Conservation (phyloP, 2,329 filamentous ascomycete genomes). For the Fusarium sp. region DNA sequence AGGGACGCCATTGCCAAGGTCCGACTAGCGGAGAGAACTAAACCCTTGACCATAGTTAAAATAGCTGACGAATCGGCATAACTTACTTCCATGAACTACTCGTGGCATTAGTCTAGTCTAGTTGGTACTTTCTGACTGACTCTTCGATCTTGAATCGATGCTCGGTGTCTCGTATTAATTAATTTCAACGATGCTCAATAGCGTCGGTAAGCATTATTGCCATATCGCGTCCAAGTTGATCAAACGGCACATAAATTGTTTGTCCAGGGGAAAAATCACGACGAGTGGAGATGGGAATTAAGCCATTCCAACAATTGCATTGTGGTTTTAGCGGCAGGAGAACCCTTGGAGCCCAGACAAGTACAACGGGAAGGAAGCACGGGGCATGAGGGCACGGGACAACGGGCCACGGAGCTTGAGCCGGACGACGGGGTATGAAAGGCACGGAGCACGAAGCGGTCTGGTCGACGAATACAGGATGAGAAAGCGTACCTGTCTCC, state of each 20-base stretch:
- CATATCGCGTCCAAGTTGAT: background rate
- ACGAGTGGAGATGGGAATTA: background rate
- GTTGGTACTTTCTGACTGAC: conserved; percentile 24
- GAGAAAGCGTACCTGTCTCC: conserved; percentile 30
- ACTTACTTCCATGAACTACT: conserved; percentile 32
- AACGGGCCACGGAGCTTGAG: conserved; percentile 33
- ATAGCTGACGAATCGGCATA: conserved; percentile 41
- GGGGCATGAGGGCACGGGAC: conserved; percentile 29
- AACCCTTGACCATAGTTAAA: conserved; percentile 34
- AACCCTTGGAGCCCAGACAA: conserved; percentile 1
- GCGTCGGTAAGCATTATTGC: background rate
- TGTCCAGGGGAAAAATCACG: background rate
- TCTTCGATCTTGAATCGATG: conserved; percentile 26
- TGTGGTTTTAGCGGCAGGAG: conserved; percentile 23
- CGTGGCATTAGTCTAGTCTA: conserved; percentile 13
- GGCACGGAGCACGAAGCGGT: conserved; percentile 33
- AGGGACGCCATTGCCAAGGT: conserved; percentile 37
- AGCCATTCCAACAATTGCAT: background rate
- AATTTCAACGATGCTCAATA: background rate
- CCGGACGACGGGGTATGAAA: conserved; percentile 29
- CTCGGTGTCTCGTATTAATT: background rate
- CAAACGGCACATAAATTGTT: background rate
- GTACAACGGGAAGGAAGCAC: conserved; percentile 36
- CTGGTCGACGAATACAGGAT: conserved; percentile 6
- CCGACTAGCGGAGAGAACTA: conserved; percentile 33